A percentile compares a stretch with the other conserved stretches of the same genome.
Evolutionary conservation across 1,284 basidiomycete genomes (phyloP).

Genomic region (Pterulicium gracile): DNA sequence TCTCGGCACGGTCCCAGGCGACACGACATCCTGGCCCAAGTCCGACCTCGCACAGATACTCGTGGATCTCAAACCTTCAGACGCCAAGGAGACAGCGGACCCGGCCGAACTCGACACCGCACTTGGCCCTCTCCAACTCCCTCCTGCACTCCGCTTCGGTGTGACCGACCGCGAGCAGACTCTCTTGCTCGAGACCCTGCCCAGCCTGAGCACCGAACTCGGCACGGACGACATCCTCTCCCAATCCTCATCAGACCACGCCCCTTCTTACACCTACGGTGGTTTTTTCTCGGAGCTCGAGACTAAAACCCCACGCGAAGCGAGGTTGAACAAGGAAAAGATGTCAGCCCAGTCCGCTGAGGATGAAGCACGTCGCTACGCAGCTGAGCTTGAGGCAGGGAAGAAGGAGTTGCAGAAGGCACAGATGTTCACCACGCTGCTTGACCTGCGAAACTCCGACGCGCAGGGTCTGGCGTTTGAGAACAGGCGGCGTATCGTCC

Average conservation of each 20-base stretch:
- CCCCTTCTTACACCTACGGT: too few species aligned
- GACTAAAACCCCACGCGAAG: too few species aligned
- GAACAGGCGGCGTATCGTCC: slow-evolving; percentile 74
- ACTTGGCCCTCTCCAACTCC: slow-evolving; percentile 27
- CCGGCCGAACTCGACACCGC: slow-evolving; percentile 10
- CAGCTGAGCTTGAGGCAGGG: slow-evolving; percentile 8
- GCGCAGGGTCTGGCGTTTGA: slow-evolving; percentile 78
- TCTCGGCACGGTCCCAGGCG: slow-evolving; percentile 54
- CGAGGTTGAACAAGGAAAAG: slow-evolving; percentile 7
- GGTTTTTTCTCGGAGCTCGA: too few species aligned
- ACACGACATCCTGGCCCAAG: slow-evolving; percentile 52
- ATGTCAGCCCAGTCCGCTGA: neutral
- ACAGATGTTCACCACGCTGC: slow-evolving; percentile 54
- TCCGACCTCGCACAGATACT: slow-evolving; percentile 55
- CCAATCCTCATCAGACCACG: too few species aligned
- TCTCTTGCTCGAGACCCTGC: slow-evolving; percentile 51
- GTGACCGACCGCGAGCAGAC: slow-evolving; percentile 42
- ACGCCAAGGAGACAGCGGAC: slow-evolving; percentile 7
- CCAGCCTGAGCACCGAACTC: slow-evolving; percentile 30
- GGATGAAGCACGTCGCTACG: neutral
- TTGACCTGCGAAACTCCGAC: slow-evolving; percentile 84
- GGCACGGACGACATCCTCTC: too few species aligned
- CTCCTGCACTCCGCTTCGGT: slow-evolving; percentile 50
- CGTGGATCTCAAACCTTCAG: slow-evolving; percentile 23
- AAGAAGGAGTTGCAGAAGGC: slow-evolving; percentile 46